These are phyloP conservation scores for Trametes pubescens DNA, from an alignment of 1,284 basidiomycete genomes.

Conservation along the genomic window DNA sequence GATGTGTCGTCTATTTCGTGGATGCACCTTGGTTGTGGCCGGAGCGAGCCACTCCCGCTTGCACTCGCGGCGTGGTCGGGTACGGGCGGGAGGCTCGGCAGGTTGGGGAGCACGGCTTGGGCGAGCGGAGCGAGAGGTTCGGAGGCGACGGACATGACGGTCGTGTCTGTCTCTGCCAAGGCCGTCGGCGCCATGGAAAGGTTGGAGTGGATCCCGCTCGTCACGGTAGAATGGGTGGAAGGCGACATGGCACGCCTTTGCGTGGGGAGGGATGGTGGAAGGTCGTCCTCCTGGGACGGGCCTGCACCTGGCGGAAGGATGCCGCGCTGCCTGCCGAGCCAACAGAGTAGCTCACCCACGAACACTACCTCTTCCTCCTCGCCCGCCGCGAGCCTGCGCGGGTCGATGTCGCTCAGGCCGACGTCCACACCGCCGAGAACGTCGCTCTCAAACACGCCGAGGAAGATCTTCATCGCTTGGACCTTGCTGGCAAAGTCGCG, in stretches of 20 bases:
- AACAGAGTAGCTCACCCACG: slow-evolving; percentile 69
- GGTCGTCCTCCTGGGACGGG: slow-evolving; percentile 17
- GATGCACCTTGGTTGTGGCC: slow-evolving; percentile 49
- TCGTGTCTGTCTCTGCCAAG: slow-evolving; percentile 44
- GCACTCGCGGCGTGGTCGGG: slow-evolving; percentile 7
- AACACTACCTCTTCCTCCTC: slow-evolving; percentile 69
- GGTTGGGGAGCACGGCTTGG: slow-evolving; percentile 26
- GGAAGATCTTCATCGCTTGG: slow-evolving; percentile 78
- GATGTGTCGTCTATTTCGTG: slow-evolving; percentile 59
- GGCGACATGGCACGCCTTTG: slow-evolving; percentile 38
- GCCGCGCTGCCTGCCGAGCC: slow-evolving; percentile 61
- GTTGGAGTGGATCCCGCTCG: slow-evolving; percentile 44
- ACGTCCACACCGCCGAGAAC: slow-evolving; percentile 61
- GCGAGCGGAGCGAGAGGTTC: slow-evolving; percentile 35
- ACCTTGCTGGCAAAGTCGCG: slow-evolving; percentile 51
- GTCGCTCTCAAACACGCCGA: slow-evolving; percentile 78
- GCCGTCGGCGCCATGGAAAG: slow-evolving; percentile 42
- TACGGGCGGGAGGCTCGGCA: slow-evolving; percentile 25
- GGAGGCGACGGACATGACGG: slow-evolving; percentile 45
- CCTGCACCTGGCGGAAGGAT: slow-evolving; percentile 42
- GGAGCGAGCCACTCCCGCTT: slow-evolving; percentile 15
- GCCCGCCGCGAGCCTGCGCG: slow-evolving; percentile 64
- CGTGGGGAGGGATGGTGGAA: slow-evolving; percentile 14
- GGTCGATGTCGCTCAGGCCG: slow-evolving; percentile 69
- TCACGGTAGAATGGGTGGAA: slow-evolving; percentile 48